phyloP scores from a whole-genome alignment of 352 stramenopile genomes.

The Globisporangium solare region DNA sequence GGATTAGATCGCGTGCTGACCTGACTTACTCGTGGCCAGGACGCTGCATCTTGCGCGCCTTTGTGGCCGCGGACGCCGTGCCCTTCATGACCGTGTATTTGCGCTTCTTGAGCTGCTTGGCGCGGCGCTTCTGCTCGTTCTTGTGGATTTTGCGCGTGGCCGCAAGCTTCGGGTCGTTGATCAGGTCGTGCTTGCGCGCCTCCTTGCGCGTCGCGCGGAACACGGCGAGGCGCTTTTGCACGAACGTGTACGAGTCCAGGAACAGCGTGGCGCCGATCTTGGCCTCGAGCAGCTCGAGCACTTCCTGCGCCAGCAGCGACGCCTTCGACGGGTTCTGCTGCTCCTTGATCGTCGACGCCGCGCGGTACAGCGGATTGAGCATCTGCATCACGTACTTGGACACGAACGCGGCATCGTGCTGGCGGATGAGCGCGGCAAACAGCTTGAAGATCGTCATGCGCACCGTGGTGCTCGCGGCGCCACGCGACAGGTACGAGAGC shows the following conservation, averaged over 20 bases:
- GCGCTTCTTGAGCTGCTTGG: conserved; percentile 86
- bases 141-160: conserved; percentile 82
- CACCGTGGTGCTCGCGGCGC: conserved; percentile 37
- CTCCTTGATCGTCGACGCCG: conserved; percentile 48
- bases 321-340: conserved; percentile 44
- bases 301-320: conserved; percentile 71
- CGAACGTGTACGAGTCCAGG: conserved; percentile 77
- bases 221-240: conserved; percentile 74
- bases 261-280: conserved; percentile 74
- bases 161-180: conserved; percentile 69
- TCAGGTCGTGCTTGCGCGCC: conserved; percentile 71
- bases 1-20: background rate
- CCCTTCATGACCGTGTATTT: conserved; percentile 86
- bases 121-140: conserved; percentile 76
- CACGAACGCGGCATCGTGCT: conserved; percentile 41
- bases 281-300: conserved; percentile 80
- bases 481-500: conserved; percentile 73
- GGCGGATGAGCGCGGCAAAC: conserved; percentile 74
- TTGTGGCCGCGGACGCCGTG: conserved; percentile 51
- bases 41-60: conserved; percentile 50
- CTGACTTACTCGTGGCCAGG: conserved; percentile 48
- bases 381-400: conserved; percentile 70
- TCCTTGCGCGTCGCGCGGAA: conserved; percentile 70
- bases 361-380: conserved; percentile 80
- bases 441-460: conserved; percentile 80